Base-by-base conservation (phyloP, 73 alveolate genomes). In the Paramecium sonneborni region DNA sequence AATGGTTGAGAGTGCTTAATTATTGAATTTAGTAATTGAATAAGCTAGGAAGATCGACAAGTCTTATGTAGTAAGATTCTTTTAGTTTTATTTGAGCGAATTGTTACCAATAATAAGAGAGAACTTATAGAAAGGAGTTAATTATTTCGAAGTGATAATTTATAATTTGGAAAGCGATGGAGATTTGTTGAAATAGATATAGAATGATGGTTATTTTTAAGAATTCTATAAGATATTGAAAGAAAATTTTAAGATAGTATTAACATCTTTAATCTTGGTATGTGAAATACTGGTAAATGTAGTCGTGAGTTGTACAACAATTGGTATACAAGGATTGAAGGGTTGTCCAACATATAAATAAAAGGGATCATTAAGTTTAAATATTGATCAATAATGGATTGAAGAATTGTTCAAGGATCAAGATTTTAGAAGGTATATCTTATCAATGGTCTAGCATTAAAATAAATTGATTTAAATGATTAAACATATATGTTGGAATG, bases 401-500 rank as follows among this genome's bases (percentile, higher is more conserved):
- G 24, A 62, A 10, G 21, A 32, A 62, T 62, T 62, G 24, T 62
- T 62, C 3, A 7, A 62, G 11, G 1, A 21, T 4, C 15, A 74
- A 14, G 21, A 34, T 0, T 74, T 37, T 18, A 74, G 44, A 74
- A 74, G 32, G 24, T 74, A 74, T 11, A 74, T 74, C 56, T 34
- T 74, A 37, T 23, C 87, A 18, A 74, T 74, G 87, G 67, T 74
- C 2, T 20, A 34, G 10, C 12, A 28, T 32, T 30, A 74, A 74
- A 10, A 11, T 3, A 2, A 23, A 37, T 10, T 74, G 32, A 74
- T 74, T 74, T 32, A 15, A 14, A 74, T 74, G 87, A 74, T 39
- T 10, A 35, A 74, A 18, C 87, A 74, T 35, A 37, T 74, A 4
- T 74, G 87, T 74, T 74, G 87, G 87, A 35, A 74, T 21, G 35